Percentiles rank a stretch among this genome's conserved stretches.
phyloP scores from a whole-genome alignment of 2,329 filamentous ascomycete genomes.

The Chaetomium sp. region DNA sequence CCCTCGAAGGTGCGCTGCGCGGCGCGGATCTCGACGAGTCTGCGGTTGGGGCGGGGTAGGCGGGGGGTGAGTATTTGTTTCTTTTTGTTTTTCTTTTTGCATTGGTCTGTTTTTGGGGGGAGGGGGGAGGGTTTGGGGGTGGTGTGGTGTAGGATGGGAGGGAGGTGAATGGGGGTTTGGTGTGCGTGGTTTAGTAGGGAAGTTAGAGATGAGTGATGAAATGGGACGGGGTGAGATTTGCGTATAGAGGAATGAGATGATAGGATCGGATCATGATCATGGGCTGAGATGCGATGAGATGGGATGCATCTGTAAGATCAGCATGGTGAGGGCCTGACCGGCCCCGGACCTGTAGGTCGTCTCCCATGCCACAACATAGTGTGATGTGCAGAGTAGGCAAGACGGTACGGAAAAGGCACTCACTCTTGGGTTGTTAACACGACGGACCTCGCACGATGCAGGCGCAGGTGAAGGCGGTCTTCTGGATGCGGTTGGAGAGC shows the following conservation, averaged over 20 bases:
- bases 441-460: constrained; percentile 82
- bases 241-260: not conserved
- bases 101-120: not conserved
- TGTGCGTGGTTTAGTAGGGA: too few species aligned
- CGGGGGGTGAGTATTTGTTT: not conserved
- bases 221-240: not conserved
- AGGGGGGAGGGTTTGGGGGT: not conserved
- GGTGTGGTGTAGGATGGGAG: too few species aligned
- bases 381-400: not conserved
- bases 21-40: constrained; percentile 89
- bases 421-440: constrained; percentile 77
- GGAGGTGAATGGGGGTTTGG: too few species aligned
- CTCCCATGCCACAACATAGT: not conserved
- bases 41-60: constrained; percentile 34
- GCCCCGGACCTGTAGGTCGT: not conserved
- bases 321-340: not conserved
- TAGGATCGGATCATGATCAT: too few species aligned
- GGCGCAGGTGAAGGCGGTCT: constrained; percentile 74
- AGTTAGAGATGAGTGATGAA: not conserved
- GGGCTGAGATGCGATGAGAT: not conserved
- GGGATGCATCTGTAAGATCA: not conserved
- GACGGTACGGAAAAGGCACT: constrained; percentile 37
- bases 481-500: constrained; percentile 55
- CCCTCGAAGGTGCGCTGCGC: constrained; percentile 97
- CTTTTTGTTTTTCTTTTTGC: constrained; percentile 9